Base-by-base conservation (phyloP, 1,284 basidiomycete genomes). In the Meripilus lineatus region DNA sequence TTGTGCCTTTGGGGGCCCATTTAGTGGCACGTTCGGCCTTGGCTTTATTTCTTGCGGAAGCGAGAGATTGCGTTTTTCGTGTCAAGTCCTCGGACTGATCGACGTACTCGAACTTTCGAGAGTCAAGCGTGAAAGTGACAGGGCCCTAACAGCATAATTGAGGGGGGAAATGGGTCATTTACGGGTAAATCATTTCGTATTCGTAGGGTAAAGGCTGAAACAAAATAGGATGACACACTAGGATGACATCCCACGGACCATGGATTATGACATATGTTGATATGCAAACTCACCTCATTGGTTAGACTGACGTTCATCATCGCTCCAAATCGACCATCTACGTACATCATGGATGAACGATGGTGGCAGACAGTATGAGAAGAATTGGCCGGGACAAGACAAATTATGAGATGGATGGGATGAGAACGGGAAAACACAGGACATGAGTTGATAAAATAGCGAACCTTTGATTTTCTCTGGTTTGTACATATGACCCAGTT, bases 241-340 rank as follows among this genome's bases (percentile, higher is more conserved):
- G 37, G 42, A 22, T 32, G 42, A 46, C 28, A 42, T 15, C 26
- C 8, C 38, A 59, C 71, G n/a, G n/a, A n/a, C n/a, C n/a, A n/a
- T n/a, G n/a, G n/a, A n/a, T n/a, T n/a, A n/a, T n/a, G n/a, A n/a
- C n/a, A n/a, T n/a, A n/a, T n/a, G n/a, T n/a, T n/a, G n/a, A n/a
- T n/a, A n/a, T n/a, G n/a, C n/a, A n/a, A n/a, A n/a, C n/a, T 44
- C 62, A 87, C 90, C 69, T 94, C 91, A 61, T 95, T 95, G 28
- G 76, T 84, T 43, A 94, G 66, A 47, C 72, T 78, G 40, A 95
- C 89, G 46, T 83, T 76, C 92, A 94, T 94, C 91, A 93, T 93
- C 3, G 91, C 92, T 25, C 91, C 91, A 61, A 95, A 94, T 55
- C 72, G 72, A n/a, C 92, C 92, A 61, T 93, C 90, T 93, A 48